phyloP scores from a whole-genome alignment of 164 flowering plant genomes.

The Macadamia integrifolia region DNA sequence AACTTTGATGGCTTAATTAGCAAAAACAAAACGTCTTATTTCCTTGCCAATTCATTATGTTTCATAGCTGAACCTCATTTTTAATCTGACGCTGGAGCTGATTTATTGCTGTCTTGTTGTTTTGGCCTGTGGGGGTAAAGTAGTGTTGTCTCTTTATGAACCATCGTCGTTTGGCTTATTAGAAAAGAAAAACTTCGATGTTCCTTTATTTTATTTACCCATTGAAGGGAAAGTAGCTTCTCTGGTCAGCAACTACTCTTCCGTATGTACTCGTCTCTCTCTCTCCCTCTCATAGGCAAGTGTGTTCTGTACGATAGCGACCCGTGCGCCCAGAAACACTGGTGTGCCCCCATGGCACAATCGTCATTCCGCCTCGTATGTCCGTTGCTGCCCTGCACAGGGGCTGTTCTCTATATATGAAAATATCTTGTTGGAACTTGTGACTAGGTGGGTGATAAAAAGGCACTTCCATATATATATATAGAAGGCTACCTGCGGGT shows the following conservation, averaged over 20 bases:
- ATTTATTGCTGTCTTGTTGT: constrained; percentile 2
- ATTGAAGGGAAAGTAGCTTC: constrained; percentile 48
- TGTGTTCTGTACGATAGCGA: too few species aligned
- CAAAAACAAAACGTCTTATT: not conserved
- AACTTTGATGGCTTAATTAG: not conserved
- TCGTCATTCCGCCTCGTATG: too few species aligned
- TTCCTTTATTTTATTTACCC: constrained; percentile 26
- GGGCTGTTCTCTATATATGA: too few species aligned
- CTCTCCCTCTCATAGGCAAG: not conserved
- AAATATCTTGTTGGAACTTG: too few species aligned
- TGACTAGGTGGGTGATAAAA: too few species aligned
- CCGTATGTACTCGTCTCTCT: constrained; percentile 15
- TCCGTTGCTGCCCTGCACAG: too few species aligned
- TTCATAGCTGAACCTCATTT: not conserved
- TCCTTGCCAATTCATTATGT: not conserved
- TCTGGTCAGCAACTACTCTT: constrained; percentile 52
- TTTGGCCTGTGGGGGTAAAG: constrained; percentile 38
- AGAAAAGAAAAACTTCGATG: constrained; percentile 35
- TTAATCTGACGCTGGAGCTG: not conserved
- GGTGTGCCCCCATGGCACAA: too few species aligned
- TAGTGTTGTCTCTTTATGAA: constrained; percentile 32
- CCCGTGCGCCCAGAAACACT: too few species aligned
- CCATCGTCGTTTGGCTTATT: constrained; percentile 45
- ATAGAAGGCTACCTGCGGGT: too few species aligned
- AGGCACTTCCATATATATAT: too few species aligned